Conservation (phyloP, 257 asterid genomes). For the Petrea volubilis region DNA sequence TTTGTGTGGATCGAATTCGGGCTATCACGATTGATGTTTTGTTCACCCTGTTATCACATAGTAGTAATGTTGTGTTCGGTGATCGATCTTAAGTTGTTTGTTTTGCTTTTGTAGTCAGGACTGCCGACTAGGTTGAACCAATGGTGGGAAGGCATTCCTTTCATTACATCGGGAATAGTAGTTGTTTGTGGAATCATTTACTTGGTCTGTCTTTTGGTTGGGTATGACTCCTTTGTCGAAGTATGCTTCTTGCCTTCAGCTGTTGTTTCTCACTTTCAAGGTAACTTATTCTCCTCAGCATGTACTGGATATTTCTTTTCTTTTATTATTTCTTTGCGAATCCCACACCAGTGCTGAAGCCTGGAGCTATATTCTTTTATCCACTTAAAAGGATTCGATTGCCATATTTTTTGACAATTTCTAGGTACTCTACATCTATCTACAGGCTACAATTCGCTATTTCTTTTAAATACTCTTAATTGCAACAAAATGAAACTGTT, state of each 20-base stretch:
- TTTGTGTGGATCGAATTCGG: neutral
- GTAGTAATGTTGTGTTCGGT: neutral
- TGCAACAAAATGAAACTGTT: neutral
- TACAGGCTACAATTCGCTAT: neutral
- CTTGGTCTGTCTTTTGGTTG: constrained; percentile 79
- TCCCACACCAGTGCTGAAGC: neutral
- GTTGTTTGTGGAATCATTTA: constrained; percentile 73
- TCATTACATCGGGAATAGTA: constrained; percentile 74
- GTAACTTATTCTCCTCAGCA: constrained; percentile 31
- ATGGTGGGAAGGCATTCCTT: constrained; percentile 98
- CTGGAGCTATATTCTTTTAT: neutral
- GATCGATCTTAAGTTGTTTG: constrained; percentile 18
- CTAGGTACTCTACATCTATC: neutral
- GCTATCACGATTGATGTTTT: neutral
- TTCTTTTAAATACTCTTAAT: neutral
- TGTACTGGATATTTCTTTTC: neutral
- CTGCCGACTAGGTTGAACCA: constrained; percentile 75
- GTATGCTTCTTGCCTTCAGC: constrained; percentile 92
- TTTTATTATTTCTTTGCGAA: neutral
- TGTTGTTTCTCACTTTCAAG: constrained; percentile 85
- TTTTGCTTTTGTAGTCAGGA: constrained; percentile 63
- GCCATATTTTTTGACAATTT: neutral
- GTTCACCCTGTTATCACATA: neutral
- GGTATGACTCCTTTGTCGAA: constrained; percentile 90
- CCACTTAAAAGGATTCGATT: neutral